These are phyloP conservation scores for Rutstroemia sp. DNA, from an alignment of 2,329 filamentous ascomycete species.

Conservation along the genomic window DNA sequence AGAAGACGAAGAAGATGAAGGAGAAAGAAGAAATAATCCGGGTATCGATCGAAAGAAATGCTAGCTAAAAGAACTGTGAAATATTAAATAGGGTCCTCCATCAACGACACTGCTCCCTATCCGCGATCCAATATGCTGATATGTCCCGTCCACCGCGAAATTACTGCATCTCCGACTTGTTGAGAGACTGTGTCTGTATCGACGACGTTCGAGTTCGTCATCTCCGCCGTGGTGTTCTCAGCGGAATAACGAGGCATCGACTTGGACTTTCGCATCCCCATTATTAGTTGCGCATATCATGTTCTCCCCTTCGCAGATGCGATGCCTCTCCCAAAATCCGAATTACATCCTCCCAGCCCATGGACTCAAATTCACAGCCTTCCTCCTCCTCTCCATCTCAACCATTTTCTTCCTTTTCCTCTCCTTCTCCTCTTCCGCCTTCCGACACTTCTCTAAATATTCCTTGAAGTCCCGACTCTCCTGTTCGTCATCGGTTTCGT, in stretches of 20 bases:
- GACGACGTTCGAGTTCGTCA: too few species aligned
- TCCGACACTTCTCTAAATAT: slow-evolving; percentile 7
- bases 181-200: too few species aligned
- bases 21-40: background rate
- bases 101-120: too few species aligned
- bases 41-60: background rate
- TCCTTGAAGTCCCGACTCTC: slow-evolving; percentile 2
- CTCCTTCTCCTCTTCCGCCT: slow-evolving; percentile 4
- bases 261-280: too few species aligned
- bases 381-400: slow-evolving; percentile 32
- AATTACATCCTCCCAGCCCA: slow-evolving; percentile 10
- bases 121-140: too few species aligned
- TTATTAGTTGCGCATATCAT: too few species aligned
- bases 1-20: background rate
- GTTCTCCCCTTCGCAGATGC: background rate
- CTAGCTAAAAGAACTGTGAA: background rate
- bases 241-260: too few species aligned
- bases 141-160: too few species aligned
- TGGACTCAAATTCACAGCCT: slow-evolving; percentile 34
- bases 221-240: too few species aligned
- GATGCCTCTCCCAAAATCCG: background rate
- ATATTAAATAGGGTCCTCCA: background rate
- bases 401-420: slow-evolving; percentile 29
- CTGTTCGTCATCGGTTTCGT: background rate
- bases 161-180: too few species aligned